phyloP scores from a whole-genome alignment of 768 basidiomycete genomes.

The Leccinum rimulosum region DNA sequence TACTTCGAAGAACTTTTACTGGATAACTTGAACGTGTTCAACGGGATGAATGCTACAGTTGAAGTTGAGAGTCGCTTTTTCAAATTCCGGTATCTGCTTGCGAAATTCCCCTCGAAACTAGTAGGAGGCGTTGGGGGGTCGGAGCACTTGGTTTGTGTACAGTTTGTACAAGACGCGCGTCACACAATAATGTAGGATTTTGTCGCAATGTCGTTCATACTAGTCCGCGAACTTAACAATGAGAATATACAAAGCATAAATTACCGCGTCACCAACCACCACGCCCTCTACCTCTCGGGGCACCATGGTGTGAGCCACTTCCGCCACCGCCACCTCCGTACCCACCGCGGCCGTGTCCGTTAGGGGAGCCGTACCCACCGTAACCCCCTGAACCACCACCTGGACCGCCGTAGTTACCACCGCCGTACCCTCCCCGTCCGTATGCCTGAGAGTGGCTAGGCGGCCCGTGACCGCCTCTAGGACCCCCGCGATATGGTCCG shows the following conservation, averaged over 20 bases:
- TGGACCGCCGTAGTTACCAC: not conserved
- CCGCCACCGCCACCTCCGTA: slow-evolving; percentile 37
- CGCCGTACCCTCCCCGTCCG: slow-evolving; percentile 25
- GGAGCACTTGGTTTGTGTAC: too few species aligned
- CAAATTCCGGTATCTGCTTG: too few species aligned
- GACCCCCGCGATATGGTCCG: slow-evolving; percentile 25
- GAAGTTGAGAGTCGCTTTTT: too few species aligned
- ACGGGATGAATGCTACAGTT: too few species aligned
- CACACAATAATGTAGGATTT: too few species aligned
- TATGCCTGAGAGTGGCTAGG: slow-evolving; percentile 20
- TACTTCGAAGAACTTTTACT: too few species aligned
- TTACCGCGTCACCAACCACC: slow-evolving; percentile 42
- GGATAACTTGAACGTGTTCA: too few species aligned
- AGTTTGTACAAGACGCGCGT: too few species aligned
- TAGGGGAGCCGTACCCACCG: slow-evolving; percentile 33
- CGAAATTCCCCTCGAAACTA: too few species aligned
- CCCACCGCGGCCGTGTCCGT: slow-evolving; percentile 37
- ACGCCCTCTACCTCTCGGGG: slow-evolving; percentile 48
- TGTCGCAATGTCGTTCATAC: not conserved
- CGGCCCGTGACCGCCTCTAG: slow-evolving; percentile 27
- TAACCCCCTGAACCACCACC: slow-evolving; percentile 21
- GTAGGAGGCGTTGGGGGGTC: too few species aligned
- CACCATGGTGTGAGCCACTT: slow-evolving; percentile 28
- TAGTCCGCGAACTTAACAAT: slow-evolving; percentile 9
- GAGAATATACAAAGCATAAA: slow-evolving; percentile 23